Conservation (phyloP, 805 yeast genomes). For the Blastobotrys attinorum region DNA sequence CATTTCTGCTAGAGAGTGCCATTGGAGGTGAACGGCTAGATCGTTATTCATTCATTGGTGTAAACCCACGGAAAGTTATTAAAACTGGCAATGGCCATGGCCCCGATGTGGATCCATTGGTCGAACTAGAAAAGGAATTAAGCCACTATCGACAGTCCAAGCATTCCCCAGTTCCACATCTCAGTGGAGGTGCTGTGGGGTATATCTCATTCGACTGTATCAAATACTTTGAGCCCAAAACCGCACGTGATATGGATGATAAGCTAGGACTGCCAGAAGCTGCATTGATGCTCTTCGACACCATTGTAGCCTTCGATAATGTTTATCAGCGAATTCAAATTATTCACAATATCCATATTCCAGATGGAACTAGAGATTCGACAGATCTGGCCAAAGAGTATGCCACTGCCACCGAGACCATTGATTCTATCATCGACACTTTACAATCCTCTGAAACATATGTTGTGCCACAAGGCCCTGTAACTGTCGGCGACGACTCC, state of each 20-base stretch:
- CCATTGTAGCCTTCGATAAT: conserved; percentile 86
- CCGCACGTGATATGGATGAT: conserved; percentile 67
- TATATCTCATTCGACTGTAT: conserved; percentile 95
- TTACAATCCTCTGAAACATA: conserved; percentile 30
- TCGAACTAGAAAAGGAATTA: conserved; percentile 67
- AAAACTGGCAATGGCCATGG: conserved; percentile 67
- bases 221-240: conserved; percentile 91
- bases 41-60: conserved; percentile 86
- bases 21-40: conserved; percentile 82
- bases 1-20: conserved; percentile 85
- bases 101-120: conserved; percentile 72
- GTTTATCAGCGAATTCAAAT: conserved; percentile 90
- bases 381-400: conserved; percentile 42
- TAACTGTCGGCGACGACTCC: conserved; percentile 48
- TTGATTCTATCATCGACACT: conserved; percentile 41
- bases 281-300: conserved; percentile 82
- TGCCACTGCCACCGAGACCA: conserved; percentile 47
- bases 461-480: conserved; percentile 67
- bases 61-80: conserved; percentile 72
- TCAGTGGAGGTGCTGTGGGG: conserved; percentile 96
- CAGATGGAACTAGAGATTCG: conserved; percentile 21
- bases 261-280: conserved; percentile 85
- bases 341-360: conserved; percentile 65
- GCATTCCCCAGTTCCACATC: conserved; percentile 44
- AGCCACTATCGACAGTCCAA: conserved; percentile 56